These are phyloP conservation scores for Auricularia sp. DNA, from an alignment of 768 basidiomycete genomes.

Conservation along the genomic window DNA sequence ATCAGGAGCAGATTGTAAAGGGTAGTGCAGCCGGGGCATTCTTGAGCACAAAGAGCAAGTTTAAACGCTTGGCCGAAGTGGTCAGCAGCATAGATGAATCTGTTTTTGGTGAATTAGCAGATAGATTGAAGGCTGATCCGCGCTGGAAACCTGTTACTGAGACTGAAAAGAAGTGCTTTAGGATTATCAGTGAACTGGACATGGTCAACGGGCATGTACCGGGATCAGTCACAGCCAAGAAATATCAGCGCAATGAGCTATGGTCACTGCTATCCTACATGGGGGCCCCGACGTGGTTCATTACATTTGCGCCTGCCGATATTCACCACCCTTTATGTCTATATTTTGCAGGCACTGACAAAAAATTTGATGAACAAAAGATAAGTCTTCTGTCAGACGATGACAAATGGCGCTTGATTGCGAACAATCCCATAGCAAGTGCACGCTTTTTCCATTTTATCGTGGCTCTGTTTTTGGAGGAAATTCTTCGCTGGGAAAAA, in stretches of 20 bases:
- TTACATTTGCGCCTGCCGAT: constrained; percentile 26
- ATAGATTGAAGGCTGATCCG: neutral
- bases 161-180: neutral
- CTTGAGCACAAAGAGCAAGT: neutral
- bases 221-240: neutral
- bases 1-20: neutral
- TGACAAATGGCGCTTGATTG: neutral
- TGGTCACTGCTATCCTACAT: neutral
- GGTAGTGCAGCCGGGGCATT: neutral
- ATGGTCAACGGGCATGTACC: neutral
- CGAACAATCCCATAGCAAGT: constrained; percentile 1
- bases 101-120: neutral
- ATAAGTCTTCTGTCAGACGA: constrained; percentile 4
- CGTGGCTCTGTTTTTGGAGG: neutral
- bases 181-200: neutral
- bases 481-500: neutral
- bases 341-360: constrained; percentile 21
- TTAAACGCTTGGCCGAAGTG: neutral
- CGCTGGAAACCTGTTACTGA: neutral
- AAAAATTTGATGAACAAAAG: constrained; percentile 11
- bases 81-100: neutral
- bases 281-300: constrained; percentile 18
- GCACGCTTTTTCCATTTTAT: constrained; percentile 3
- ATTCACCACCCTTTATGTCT: constrained; percentile 22
- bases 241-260: neutral